Conservation (phyloP, 768 basidiomycete genomes). For the Boletus speciosus region DNA sequence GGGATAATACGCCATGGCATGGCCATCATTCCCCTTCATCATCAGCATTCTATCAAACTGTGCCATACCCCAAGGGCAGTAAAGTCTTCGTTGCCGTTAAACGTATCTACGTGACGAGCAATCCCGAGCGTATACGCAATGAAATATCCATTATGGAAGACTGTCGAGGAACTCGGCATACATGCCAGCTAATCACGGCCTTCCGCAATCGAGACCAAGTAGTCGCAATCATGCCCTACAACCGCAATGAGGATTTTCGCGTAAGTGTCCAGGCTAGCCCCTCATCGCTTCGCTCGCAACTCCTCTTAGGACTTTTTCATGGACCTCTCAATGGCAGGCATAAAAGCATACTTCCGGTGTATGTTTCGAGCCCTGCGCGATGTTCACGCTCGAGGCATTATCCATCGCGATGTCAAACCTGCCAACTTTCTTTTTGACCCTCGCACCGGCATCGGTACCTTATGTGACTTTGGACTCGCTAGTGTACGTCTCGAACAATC, state of each 20-base stretch:
- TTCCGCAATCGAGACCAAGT: constrained; percentile 91
- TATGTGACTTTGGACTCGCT: constrained; percentile 95
- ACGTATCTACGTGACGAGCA: constrained; percentile 95
- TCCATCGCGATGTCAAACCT: constrained; percentile 97
- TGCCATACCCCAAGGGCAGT: constrained; percentile 35
- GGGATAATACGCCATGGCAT: constrained; percentile 74
- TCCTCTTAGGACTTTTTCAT: constrained; percentile 69
- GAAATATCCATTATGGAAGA: constrained; percentile 89
- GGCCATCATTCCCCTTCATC: constrained; percentile 59
- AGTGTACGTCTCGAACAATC: constrained; percentile 54
- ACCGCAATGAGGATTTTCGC: constrained; percentile 88
- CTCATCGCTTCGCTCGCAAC: constrained; percentile 6
- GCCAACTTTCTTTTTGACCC: constrained; percentile 96
- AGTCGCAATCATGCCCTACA: constrained; percentile 91
- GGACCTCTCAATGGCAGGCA: constrained; percentile 64
- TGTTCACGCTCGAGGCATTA: constrained; percentile 80
- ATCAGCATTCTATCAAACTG: constrained; percentile 63
- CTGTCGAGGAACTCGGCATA: constrained; percentile 79
- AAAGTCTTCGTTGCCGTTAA: constrained; percentile 90
- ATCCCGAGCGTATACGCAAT: constrained; percentile 87
- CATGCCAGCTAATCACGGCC: constrained; percentile 92
- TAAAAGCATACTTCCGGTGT: constrained; percentile 86
- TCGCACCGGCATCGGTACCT: constrained; percentile 72
- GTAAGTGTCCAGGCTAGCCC: constrained; percentile 45
- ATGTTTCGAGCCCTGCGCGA: constrained; percentile 89